Evolutionary conservation across 371 early-diverging fungal genomes (phyloP).

Genomic region (Mucor lusitanicus): DNA sequence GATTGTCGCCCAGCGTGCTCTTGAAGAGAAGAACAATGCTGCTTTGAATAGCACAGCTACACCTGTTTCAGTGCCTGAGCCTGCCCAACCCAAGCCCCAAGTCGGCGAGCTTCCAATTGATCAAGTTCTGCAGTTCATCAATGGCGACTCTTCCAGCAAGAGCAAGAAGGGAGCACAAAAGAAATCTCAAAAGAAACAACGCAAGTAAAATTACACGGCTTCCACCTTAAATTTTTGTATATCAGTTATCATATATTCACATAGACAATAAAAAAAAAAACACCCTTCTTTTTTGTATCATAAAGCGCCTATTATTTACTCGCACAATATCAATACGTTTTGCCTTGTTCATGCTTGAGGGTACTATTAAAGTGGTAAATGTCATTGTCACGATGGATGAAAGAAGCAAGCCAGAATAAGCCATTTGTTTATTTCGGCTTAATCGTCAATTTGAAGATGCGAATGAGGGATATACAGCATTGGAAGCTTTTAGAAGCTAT

Average conservation of each 20-base stretch:
- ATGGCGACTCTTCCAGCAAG: constrained; percentile 29
- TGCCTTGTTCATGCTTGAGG: too few species aligned
- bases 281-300: background rate
- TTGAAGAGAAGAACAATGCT: constrained; percentile 18
- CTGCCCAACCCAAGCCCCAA: constrained; percentile 5
- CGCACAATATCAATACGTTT: too few species aligned
- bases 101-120: constrained; percentile 63
- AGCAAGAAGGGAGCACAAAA: constrained; percentile 35
- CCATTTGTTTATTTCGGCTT: too few species aligned
- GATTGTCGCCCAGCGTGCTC: constrained; percentile 35
- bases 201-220: background rate
- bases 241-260: background rate
- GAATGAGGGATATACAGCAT: too few species aligned
- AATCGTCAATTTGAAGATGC: too few species aligned
- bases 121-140: constrained; percentile 62
- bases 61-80: constrained; percentile 4
- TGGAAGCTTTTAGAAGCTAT: too few species aligned
- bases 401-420: too few species aligned
- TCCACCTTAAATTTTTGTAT: background rate
- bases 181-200: constrained; percentile 26
- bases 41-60: constrained; percentile 8
- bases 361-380: too few species aligned
- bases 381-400: too few species aligned
- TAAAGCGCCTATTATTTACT: background rate
- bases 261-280: background rate